Evolutionary conservation across 2,329 filamentous ascomycete genomes (phyloP), one percentile per base, ranked within the genome.

Genomic region (Aspergillus novoparasiticus): DNA sequence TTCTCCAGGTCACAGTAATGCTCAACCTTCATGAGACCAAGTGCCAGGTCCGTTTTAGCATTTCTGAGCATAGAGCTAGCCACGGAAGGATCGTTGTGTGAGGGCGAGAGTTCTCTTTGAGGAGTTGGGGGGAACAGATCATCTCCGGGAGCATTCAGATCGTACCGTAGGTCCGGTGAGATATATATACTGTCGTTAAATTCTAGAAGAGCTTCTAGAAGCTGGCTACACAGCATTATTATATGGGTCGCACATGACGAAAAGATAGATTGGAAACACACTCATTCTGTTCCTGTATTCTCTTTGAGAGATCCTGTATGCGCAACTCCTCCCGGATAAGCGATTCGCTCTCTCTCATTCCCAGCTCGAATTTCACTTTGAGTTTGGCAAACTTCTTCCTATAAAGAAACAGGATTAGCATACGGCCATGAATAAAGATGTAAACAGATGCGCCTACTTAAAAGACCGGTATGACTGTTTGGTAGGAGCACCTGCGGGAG

Each of bases 261-360:
- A 39, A 48, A 48, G 3, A 26, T n/a, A 23, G 14, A 32, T 2
- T 3, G n/a, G 53, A 21, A 41, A 79, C 89, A 73, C 85, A 97
- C 94, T 98, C 94, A 71, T 97, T 97, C 80, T 97, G 91, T 72
- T 96, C 89, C 61, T 93, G 90, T 64, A 99, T 85, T 58, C 93
- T 87, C 77, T 92, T 93, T 26, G 93, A 91, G 4, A 92, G 90
- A 68, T 90, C 88, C 65, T 90, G 86, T 43, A 94, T 91, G 77
- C 90, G 90, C 74, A 93, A 89, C 79, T 97, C 94, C 67, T 93
- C 87, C 69, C 86, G 87, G 80, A 94, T 93, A 63, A 82, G 70
- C n/a, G 67, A 69, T 59, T 78, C 80, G 62, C 77, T 88, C 41
- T 94, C 91, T 78, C 90, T 89, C 76, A 92, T 91, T 78, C 95